Conservation (phyloP, 306 rosid genomes). For the Fagus crenata region DNA sequence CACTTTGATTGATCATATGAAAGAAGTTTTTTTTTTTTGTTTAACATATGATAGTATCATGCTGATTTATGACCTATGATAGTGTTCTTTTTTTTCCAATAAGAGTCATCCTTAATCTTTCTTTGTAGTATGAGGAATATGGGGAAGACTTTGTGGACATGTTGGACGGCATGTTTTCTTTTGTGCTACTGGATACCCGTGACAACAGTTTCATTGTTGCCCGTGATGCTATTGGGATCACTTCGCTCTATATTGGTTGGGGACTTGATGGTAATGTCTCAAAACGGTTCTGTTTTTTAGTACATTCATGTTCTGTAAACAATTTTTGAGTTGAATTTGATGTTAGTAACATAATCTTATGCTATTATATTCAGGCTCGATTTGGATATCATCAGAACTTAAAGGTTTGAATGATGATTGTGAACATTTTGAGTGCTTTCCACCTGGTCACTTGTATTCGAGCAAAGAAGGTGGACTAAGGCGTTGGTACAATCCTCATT, state of each 20-base stretch:
- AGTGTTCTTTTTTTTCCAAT: background rate
- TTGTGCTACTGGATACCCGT: constrained; percentile 84
- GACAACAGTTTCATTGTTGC: constrained; percentile 94
- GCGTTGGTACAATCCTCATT: constrained; percentile 88
- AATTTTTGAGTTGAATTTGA: background rate
- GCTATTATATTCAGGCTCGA: constrained; percentile 55
- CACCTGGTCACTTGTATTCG: constrained; percentile 92
- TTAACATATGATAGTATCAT: too few species aligned
- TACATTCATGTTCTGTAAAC: background rate
- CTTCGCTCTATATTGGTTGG: constrained; percentile 95
- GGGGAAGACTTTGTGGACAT: constrained; percentile 84
- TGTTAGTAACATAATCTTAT: constrained; percentile 1
- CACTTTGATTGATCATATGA: background rate
- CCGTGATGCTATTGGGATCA: constrained; percentile 95
- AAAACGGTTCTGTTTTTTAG: background rate
- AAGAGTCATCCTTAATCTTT: background rate
- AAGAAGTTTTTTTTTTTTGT: background rate
- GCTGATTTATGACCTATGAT: too few species aligned
- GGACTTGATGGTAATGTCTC: constrained; percentile 75
- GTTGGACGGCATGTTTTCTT: constrained; percentile 92
- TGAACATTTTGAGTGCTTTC: constrained; percentile 82
- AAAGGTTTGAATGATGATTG: constrained; percentile 90
- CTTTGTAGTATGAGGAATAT: constrained; percentile 72
- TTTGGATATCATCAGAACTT: constrained; percentile 88
- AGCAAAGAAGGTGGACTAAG: constrained; percentile 73